Conservation (phyloP, 1,284 basidiomycete genomes). For the Meripilus lineatus region DNA sequence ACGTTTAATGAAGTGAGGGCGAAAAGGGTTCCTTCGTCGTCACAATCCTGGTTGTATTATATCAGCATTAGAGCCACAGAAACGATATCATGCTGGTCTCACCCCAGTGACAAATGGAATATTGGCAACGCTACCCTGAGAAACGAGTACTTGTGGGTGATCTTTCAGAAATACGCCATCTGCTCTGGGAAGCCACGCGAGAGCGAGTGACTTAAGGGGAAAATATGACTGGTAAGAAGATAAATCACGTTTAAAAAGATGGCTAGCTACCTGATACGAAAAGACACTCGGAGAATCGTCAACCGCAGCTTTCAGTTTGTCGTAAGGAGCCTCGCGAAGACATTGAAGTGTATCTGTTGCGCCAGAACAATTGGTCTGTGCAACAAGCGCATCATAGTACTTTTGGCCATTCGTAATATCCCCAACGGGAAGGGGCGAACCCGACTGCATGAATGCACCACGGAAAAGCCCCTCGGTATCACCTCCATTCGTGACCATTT, state of each 20-base stretch:
- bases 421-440: slow-evolving; percentile 24
- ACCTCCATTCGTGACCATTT: slow-evolving; percentile 25
- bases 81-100: background rate
- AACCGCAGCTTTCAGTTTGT: slow-evolving; percentile 23
- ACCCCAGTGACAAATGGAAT: slow-evolving; percentile 28
- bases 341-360: slow-evolving; percentile 34
- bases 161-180: slow-evolving; percentile 33
- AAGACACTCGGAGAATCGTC: slow-evolving; percentile 23
- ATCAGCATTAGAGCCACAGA: background rate
- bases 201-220: slow-evolving; percentile 13
- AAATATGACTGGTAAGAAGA: background rate
- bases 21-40: slow-evolving; percentile 32
- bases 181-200: slow-evolving; percentile 30
- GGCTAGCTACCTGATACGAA: slow-evolving; percentile 21
- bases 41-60: slow-evolving; percentile 19
- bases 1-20: slow-evolving; percentile 19
- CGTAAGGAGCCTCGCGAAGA: slow-evolving; percentile 29
- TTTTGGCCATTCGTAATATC: slow-evolving; percentile 23
- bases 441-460: slow-evolving; percentile 29
- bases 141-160: slow-evolving; percentile 21
- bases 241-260: background rate
- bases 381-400: slow-evolving; percentile 27
- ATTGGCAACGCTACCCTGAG: slow-evolving; percentile 24
- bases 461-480: slow-evolving; percentile 26
- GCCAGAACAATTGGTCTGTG: slow-evolving; percentile 23